Base-by-base conservation (phyloP, 495 filamentous ascomycete genomes). In the Xylaria castorea region DNA sequence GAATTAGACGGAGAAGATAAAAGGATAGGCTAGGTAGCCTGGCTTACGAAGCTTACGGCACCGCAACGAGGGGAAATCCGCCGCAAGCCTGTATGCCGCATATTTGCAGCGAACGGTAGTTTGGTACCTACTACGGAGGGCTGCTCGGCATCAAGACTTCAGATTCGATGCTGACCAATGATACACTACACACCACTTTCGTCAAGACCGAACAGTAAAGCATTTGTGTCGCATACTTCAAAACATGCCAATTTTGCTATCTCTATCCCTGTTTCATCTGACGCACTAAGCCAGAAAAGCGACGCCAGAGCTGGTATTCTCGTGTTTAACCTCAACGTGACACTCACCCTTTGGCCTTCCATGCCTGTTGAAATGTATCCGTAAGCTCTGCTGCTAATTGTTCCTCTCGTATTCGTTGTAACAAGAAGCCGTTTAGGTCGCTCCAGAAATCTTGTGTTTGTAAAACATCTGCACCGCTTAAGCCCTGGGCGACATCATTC, bases 391-490 rank as follows among this genome's bases (percentile, higher is more conserved):
- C 88, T 9, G 91, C 92, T 70, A 90, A 87, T 67, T 81, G 82
- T 71, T 91, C 88, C 81, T 97, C 92, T 80, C 90, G 89, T 71
- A 97, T 73, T 81, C 92, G 88, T 85, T 93, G 92, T 75, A 88
- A 81, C 80, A 99, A 80, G 78, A 91, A 99, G 18, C 88, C 93
- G 78, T 89, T 90, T 74, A 99, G 79, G 85, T 98, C 96, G 44
- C 83, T 81, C 96, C 96, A 99, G 81, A 99, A 99, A 72, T 87
- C 89, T 42, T 92, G 90, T 32, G 89, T 91, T 71, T 85, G 76
- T 73, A 98, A 75, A 50, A 92, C 86, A 30, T 86, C 87, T 36
- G 75, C 80, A 27, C 89, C 90, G 74, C 87, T 88, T 34, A 84
- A 80, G 18, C 87, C 90, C 68, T 88, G 85, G 36, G 86, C 88